Conservation (phyloP, 345 rosid genomes). For the Melaleuca alternifolia region DNA sequence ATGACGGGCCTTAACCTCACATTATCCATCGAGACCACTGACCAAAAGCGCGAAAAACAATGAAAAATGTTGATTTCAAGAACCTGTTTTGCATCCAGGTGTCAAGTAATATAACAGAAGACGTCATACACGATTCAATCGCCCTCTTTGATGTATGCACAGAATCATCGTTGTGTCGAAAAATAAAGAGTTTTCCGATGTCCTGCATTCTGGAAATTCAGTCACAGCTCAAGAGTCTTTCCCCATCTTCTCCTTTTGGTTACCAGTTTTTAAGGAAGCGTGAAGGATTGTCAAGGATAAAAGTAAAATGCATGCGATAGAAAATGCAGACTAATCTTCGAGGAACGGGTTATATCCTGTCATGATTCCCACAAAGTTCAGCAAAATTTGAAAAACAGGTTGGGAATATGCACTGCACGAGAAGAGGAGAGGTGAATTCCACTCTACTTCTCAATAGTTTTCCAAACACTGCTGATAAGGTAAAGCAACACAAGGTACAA, state of each 20-base stretch:
- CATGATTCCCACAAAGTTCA: background rate
- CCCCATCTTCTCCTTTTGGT: background rate
- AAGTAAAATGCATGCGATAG: background rate
- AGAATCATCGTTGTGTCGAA: background rate
- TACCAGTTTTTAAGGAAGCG: background rate
- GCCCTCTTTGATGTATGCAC: background rate
- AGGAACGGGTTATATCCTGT: background rate
- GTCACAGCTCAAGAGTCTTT: background rate
- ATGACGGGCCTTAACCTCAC: background rate
- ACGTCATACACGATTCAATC: background rate
- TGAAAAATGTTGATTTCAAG: background rate
- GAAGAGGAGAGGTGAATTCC: background rate
- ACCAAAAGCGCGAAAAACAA: background rate
- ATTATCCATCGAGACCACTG: background rate
- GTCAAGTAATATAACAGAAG: background rate
- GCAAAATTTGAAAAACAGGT: background rate
- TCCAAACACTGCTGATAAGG: background rate
- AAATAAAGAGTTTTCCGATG: background rate
- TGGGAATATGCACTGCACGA: background rate
- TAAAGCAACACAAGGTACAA: background rate
- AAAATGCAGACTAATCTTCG: background rate
- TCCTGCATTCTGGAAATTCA: background rate
- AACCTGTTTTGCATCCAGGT: background rate
- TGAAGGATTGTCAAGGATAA: background rate
- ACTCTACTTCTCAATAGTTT: background rate